Evolutionary conservation across 495 filamentous ascomycete genomes (phyloP).

Genomic region (Lasiosphaeris hirsuta): DNA sequence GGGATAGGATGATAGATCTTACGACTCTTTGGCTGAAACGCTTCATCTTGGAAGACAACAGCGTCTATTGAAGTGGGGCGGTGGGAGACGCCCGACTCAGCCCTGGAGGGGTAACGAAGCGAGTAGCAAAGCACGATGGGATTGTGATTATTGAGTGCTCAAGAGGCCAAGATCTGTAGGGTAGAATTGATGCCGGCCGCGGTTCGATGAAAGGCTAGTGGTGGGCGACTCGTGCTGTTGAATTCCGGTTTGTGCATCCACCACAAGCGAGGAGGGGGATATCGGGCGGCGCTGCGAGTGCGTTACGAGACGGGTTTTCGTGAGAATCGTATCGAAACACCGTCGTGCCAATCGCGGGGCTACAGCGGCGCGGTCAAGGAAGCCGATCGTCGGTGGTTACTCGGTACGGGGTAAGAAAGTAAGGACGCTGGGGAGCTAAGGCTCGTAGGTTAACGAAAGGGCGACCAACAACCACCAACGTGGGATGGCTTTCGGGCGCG

Average conservation of each 20-base stretch:
- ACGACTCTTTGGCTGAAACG: conserved; percentile 97
- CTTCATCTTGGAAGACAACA: conserved; percentile 74
- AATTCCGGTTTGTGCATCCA: not conserved
- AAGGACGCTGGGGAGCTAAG: not conserved
- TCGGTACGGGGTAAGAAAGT: no score
- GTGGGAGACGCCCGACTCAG: conserved; percentile 33
- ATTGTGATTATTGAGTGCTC: not conserved
- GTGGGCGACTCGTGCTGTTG: not conserved
- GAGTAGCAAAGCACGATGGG: conserved; percentile 10
- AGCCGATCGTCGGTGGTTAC: not conserved
- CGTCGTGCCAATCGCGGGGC: not conserved
- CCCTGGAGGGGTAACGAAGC: conserved; percentile 19
- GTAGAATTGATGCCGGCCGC: not conserved
- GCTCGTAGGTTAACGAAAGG: no score
- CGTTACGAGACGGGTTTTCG: no score
- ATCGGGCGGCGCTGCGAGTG: no score
- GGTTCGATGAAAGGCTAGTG: no score
- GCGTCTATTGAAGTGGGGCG: conserved; percentile 35
- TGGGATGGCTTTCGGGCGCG: not conserved
- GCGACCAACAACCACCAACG: not conserved
- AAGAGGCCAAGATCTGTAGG: not conserved
- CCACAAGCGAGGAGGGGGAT: not conserved
- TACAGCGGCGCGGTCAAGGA: not conserved
- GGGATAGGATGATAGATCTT: conserved; percentile 46
- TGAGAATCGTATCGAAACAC: not conserved